Evolutionary conservation across 2,329 filamentous ascomycete genomes (phyloP), one percentile per base, ranked within the genome.

Genomic region (Leptographium flavum): DNA sequence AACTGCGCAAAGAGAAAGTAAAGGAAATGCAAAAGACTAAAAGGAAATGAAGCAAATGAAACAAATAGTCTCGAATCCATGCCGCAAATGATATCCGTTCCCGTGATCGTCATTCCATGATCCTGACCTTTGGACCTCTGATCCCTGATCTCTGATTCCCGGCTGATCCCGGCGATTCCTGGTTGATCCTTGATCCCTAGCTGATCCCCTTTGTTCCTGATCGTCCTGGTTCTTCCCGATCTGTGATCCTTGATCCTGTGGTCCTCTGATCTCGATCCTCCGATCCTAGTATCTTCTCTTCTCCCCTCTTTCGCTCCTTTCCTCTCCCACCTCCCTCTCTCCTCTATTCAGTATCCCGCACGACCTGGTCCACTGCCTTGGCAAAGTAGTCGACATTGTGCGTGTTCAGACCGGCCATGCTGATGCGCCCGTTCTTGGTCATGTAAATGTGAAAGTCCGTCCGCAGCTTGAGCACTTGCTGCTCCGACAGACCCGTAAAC

Each of bases 341-440:
- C n/a, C n/a, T n/a, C n/a, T 42, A 45, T 38, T 46, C 21, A 14
- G 54, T 52, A 59, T 73, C 74, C 52, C 75, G 67, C 23, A 96
- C 86, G 28, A 90, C 84, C 63, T 82, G 83, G 60, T 95, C 83
- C 13, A 96, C 76, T 1, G 90, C 87, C 63, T 83, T 80, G 40
- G 88, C 92, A 57, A 96, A 84, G 66, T 95, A 94, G 45, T 94
- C 87, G 48, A 96, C 73, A 60, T 96, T 98, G 57, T 81, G 68
- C 23, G 85, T 83, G 64, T 96, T 96, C 53, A 96, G 68, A n/a
- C 92, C 92, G 5, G 92, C 92, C 90, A 98, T 96, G 60, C 85
- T 93, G 65, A 96, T 94, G 41, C 92, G 83, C 21, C 92, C 92
- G 59, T 98, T 98, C 76, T 95, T 95, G 53, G 90, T 96, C 76